Evolutionary conservation across 768 basidiomycete species (phyloP), one percentile per base, ranked within the genome.

Genomic region (Lentinus brumalis): DNA sequence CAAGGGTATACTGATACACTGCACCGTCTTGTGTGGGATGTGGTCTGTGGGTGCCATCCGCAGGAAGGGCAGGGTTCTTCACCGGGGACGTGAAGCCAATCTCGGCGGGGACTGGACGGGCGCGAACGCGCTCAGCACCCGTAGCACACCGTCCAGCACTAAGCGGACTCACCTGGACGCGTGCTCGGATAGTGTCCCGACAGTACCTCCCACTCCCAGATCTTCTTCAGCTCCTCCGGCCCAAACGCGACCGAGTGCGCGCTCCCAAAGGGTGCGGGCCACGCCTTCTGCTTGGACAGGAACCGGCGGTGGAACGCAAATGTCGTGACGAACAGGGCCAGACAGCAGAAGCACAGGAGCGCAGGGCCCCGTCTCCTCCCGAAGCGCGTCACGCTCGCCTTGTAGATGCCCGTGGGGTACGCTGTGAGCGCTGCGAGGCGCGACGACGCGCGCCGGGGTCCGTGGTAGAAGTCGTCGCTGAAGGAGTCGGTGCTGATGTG

Each of bases 101-200:
- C 63, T 85, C 79, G 64, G 86, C 84, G 5, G 92, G 92, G 59
- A 93, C 92, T 94, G 64, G 45, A 64, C 46, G 56, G 31, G 44
- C 41, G 59, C 32, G n/a, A 11, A 39, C 7, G 50, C 53, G 61
- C 41, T 40, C 55, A 55, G 52, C 53, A 50, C 74, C 57, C 35
- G 56, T 81, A 89, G 69, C 74, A 92, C 95, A 82, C 66, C 80
- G 79, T 54, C 84, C 81, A 54, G 83, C 80, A 75, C 91, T 94
- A 6, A 93, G 95, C 78, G 91, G 92, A 76, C 96, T 95, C 94
- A 98, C 63, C 87, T 79, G 95, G 95, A 97, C 73, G 98, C 91
- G 58, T 88, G 82, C 69, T 90, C 6, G 96, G 96, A 78, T 94
- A 94, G 75, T 97, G 95, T 1, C 97, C 97, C 64, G 92, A 91